These are phyloP conservation scores for Pichia phayaonensis DNA, from an alignment of 805 yeast species.

Conservation along the genomic window DNA sequence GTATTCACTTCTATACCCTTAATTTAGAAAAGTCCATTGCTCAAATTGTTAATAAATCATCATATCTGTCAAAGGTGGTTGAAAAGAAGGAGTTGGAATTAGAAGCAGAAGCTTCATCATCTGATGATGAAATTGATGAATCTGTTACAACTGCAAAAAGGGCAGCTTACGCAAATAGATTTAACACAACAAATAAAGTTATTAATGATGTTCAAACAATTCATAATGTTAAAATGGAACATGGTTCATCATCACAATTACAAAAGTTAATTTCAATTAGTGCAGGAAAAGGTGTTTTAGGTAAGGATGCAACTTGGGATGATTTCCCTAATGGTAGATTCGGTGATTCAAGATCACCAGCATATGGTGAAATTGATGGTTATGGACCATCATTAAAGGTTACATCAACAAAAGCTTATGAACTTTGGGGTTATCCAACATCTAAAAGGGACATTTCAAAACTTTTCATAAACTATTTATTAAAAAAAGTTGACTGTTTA, in stretches of 20 bases:
- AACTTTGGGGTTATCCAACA: slow-evolving; percentile 76
- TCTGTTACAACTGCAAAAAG: slow-evolving; percentile 27
- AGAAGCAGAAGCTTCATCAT: slow-evolving; percentile 31
- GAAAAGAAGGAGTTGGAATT: slow-evolving; percentile 31
- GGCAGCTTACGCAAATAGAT: slow-evolving; percentile 29
- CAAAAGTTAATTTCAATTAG: slow-evolving; percentile 68
- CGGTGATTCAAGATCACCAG: slow-evolving; percentile 93
- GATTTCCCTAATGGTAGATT: slow-evolving; percentile 94
- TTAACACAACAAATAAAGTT: slow-evolving; percentile 24
- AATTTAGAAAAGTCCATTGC: slow-evolving; percentile 92
- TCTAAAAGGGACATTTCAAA: slow-evolving; percentile 50
- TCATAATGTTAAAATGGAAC: slow-evolving; percentile 10
- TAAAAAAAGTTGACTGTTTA: slow-evolving; percentile 64
- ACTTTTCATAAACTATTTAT: slow-evolving; percentile 64
- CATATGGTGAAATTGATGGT: slow-evolving; percentile 97
- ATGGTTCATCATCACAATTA: slow-evolving; percentile 31
- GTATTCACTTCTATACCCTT: slow-evolving; percentile 88
- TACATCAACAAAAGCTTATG: slow-evolving; percentile 54
- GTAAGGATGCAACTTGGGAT: slow-evolving; percentile 94
- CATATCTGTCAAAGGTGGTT: slow-evolving; percentile 42
- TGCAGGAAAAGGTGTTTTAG: slow-evolving; percentile 74
- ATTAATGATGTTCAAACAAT: slow-evolving; percentile 19
- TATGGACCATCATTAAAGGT: slow-evolving; percentile 89
- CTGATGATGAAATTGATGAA: slow-evolving; percentile 28
- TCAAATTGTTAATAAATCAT: slow-evolving; percentile 61